Percentiles rank a stretch among this genome's conserved stretches.
Evolutionary conservation across 73 alveolate genomes (phyloP).

Genomic region (Stentor coeruleus): DNA sequence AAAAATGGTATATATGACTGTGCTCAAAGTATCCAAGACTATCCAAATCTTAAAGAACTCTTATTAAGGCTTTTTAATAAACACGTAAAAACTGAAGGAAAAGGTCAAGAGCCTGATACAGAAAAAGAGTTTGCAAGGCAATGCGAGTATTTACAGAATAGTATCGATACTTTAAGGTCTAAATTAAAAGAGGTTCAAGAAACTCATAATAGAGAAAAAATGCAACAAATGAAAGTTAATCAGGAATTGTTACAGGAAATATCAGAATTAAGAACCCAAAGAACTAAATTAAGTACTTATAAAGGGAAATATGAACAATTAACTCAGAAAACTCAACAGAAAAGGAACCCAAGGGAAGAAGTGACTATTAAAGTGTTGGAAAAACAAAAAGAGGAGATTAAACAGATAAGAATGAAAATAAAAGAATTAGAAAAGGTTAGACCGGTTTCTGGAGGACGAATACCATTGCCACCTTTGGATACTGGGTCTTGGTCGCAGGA

Average conservation of each 20-base stretch:
- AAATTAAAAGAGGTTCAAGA: slow-evolving; percentile 76
- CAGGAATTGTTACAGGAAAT: slow-evolving; percentile 69
- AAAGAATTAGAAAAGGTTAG: slow-evolving; percentile 13
- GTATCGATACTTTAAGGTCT: slow-evolving; percentile 71
- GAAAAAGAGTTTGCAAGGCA: slow-evolving; percentile 70
- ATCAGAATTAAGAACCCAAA: slow-evolving; percentile 69
- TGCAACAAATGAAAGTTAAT: slow-evolving; percentile 80
- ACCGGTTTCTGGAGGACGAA: slow-evolving; percentile 2
- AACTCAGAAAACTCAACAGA: slow-evolving; percentile 5
- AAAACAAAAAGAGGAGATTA: slow-evolving; percentile 22
- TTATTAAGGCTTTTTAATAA: slow-evolving; percentile 65
- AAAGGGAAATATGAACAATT: slow-evolving; percentile 10
- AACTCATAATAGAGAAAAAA: slow-evolving; percentile 75
- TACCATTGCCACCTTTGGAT: slow-evolving; percentile 20
- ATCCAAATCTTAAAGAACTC: slow-evolving; percentile 49
- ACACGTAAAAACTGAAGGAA: slow-evolving; percentile 75
- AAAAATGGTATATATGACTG: slow-evolving; percentile 37
- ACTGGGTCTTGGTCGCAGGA: slow-evolving; percentile 18
- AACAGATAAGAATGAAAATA: not conserved
- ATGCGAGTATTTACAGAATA: slow-evolving; percentile 71
- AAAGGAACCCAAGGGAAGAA: not conserved
- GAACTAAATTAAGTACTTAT: not conserved
- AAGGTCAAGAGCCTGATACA: slow-evolving; percentile 73
- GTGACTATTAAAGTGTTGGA: slow-evolving; percentile 2
- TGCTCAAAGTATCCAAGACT: slow-evolving; percentile 41